phyloP scores from a whole-genome alignment of 495 filamentous ascomycete genomes.

The Talaromyces proteolyticus region DNA sequence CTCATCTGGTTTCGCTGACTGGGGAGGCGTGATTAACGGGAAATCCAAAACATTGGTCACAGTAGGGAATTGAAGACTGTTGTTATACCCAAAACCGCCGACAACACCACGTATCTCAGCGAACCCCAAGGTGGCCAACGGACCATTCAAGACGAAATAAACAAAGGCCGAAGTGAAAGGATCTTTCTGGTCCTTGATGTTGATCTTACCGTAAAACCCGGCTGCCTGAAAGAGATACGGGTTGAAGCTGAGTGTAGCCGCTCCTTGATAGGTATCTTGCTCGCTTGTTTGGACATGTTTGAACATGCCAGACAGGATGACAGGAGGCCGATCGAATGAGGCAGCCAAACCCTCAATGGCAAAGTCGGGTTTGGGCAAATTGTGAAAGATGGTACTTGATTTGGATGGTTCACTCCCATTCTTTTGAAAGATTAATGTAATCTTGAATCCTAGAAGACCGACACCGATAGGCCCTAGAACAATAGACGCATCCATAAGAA shows the following conservation, averaged over 20 bases:
- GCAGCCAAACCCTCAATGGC: constrained; percentile 29
- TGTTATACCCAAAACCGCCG: constrained; percentile 43
- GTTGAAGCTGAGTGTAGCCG: constrained; percentile 25
- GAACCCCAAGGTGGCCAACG: constrained; percentile 33
- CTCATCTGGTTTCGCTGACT: constrained; percentile 6
- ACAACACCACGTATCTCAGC: constrained; percentile 30
- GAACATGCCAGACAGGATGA: constrained; percentile 33
- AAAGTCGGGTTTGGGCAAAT: constrained; percentile 6
- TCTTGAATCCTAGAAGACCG: constrained; percentile 28
- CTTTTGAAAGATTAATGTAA: no score
- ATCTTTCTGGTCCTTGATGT: neutral
- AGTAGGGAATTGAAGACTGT: constrained; percentile 19
- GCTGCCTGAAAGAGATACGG: constrained; percentile 31
- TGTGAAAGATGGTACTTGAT: neutral
- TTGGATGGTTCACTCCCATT: no score
- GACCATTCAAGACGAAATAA: constrained; percentile 34
- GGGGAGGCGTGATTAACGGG: constrained; percentile 23
- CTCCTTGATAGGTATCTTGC: constrained; percentile 27
- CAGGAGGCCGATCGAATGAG: constrained; percentile 28
- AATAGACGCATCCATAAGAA: constrained; percentile 30
- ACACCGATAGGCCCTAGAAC: constrained; percentile 32
- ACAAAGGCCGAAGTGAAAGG: constrained; percentile 16
- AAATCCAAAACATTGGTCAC: constrained; percentile 25
- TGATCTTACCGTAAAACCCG: constrained; percentile 26
- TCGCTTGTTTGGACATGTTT: constrained; percentile 13